These are phyloP conservation scores for Nidularia pulvinata DNA, from an alignment of 768 basidiomycete species.

Conservation along the genomic window DNA sequence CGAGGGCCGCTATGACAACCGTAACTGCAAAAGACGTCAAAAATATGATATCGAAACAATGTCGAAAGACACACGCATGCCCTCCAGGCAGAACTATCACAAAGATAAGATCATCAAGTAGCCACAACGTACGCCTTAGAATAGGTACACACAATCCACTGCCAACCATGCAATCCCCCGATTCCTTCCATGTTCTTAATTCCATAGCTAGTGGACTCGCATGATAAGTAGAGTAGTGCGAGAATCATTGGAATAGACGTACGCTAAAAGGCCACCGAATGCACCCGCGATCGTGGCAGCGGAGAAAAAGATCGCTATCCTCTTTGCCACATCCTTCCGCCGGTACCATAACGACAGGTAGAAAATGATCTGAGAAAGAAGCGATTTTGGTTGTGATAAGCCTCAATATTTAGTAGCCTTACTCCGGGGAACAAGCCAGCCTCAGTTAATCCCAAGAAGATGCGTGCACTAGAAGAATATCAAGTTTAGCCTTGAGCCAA, in stretches of 20 bases:
- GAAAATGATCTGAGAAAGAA: not conserved
- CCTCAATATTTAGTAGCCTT: not conserved
- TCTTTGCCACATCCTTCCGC: not conserved
- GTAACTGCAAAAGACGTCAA: not conserved
- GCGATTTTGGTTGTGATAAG: not conserved
- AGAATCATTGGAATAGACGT: not conserved
- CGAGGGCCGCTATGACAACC: not conserved
- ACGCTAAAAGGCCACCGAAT: not conserved
- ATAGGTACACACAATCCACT: not conserved
- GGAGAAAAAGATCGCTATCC: not conserved
- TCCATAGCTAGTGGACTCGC: not conserved
- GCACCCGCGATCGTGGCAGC: not conserved
- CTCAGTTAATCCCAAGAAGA: not conserved
- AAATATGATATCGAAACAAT: not conserved
- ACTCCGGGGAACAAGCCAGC: not conserved
- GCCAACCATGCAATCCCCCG: not conserved
- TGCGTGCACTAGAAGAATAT: not conserved
- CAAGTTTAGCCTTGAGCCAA: not conserved
- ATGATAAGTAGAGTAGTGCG: not conserved
- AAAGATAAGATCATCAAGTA: not conserved
- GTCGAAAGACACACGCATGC: not conserved
- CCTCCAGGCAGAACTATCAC: not conserved
- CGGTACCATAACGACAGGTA: not conserved
- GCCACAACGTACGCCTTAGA: not conserved
- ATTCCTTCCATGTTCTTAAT: not conserved